Evolutionary conservation across 306 rosid genomes (phyloP).

Genomic region (Gynostemma pentaphyllum): DNA sequence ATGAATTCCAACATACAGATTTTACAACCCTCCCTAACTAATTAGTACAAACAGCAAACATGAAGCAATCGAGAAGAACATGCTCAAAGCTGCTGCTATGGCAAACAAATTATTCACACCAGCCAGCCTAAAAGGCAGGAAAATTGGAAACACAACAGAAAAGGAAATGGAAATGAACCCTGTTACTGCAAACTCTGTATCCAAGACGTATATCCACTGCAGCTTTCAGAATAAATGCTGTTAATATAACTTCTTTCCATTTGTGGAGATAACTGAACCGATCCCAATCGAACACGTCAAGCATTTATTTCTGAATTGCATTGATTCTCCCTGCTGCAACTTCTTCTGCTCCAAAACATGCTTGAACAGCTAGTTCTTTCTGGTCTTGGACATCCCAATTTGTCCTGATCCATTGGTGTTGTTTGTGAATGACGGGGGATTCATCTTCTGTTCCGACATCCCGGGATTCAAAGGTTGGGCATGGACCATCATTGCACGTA

Average conservation of each 20-base stretch:
- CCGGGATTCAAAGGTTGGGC: conserved; percentile 60
- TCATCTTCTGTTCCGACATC: conserved; percentile 49
- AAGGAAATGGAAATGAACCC: background rate
- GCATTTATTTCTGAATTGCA: conserved; percentile 95
- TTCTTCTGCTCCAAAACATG: conserved; percentile 95
- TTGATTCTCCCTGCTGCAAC: conserved; percentile 93
- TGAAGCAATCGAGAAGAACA: background rate
- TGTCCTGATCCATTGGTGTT: conserved; percentile 38
- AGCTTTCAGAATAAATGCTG: background rate
- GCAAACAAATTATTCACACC: conserved; percentile 12
- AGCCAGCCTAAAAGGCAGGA: background rate
- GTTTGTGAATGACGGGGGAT: conserved; percentile 37
- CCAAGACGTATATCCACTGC: background rate
- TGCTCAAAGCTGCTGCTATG: background rate
- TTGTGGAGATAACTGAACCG: background rate
- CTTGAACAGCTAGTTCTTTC: conserved; percentile 70
- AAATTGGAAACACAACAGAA: background rate
- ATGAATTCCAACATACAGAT: conserved; percentile 1
- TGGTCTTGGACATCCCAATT: conserved; percentile 61
- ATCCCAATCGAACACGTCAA: conserved; percentile 17
- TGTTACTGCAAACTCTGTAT: background rate
- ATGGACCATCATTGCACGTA: conserved; percentile 77
- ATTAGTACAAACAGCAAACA: conserved; percentile 1
- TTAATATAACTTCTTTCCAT: background rate
- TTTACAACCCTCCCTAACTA: conserved; percentile 1